Evolutionary conservation across 78 protist species (phyloP).

Genomic region (Dictyostelium intermedium): DNA sequence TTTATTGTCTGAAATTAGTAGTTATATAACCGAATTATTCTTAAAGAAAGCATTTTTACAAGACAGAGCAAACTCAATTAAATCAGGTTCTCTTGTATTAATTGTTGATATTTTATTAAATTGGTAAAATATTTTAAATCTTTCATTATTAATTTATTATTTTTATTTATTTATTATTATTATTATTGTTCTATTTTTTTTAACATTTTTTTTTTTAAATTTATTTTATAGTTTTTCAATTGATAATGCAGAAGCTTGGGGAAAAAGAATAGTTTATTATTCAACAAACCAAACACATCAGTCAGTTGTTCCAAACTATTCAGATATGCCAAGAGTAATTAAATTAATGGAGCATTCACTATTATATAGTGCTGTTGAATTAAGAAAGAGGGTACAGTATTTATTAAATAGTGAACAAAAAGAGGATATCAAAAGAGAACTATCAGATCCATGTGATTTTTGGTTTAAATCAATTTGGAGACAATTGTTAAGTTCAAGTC

Average conservation of each 20-base stretch:
- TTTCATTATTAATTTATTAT: not conserved
- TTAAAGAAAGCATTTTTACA: not conserved
- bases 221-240: not conserved
- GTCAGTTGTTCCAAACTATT: not conserved
- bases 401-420: not conserved
- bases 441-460: not conserved
- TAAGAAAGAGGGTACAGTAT: conserved; percentile 11
- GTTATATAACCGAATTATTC: not conserved
- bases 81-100: not conserved
- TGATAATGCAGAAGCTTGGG: conserved; percentile 6
- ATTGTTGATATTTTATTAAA: conserved; percentile 3
- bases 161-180: not conserved
- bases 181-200: not conserved
- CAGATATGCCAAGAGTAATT: not conserved
- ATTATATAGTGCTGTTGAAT: not conserved
- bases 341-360: not conserved
- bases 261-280: conserved; percentile 35
- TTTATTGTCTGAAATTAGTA: not conserved
- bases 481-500: not conserved
- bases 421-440: not conserved
- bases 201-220: not conserved
- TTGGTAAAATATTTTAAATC: not conserved
- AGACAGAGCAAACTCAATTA: not conserved
- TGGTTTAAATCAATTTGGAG: conserved; percentile 39
- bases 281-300: not conserved